A percentile compares a stretch with the other conserved stretches of the same genome.
These are phyloP conservation scores for Oryza officinalis DNA, from an alignment of 176 grass and related monocot species.

Conservation along the genomic window DNA sequence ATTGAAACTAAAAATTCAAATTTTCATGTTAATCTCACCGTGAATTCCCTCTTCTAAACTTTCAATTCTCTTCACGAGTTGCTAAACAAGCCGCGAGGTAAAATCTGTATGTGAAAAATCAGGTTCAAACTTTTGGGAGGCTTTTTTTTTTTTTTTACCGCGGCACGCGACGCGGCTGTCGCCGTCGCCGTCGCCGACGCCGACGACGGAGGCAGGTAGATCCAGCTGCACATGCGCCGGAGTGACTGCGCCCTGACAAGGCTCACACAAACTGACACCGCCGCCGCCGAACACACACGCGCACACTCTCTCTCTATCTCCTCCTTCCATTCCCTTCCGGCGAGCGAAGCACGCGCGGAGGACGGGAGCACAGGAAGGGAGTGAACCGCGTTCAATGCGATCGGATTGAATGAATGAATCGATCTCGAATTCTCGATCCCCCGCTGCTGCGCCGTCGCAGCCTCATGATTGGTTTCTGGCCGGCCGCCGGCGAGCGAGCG, in stretches of 20 bases:
- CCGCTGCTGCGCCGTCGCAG: not conserved
- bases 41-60: no score
- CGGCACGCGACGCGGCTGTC: not conserved
- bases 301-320: no score
- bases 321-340: not conserved
- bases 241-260: constrained; percentile 30
- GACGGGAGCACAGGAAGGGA: constrained; percentile 7
- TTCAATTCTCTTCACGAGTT: no score
- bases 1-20: no score
- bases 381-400: constrained; percentile 31
- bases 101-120: no score
- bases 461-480: constrained; percentile 25
- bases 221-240: constrained; percentile 10
- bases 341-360: not conserved
- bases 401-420: not conserved
- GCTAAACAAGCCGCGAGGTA: no score
- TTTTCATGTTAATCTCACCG: no score
- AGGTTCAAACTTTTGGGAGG: no score
- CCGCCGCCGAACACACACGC: not conserved
- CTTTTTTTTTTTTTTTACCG: not conserved
- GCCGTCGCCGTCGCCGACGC: not conserved
- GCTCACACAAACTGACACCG: not conserved
- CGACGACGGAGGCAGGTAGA: constrained; percentile 5
- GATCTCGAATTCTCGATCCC: no score
- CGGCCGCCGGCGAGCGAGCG: not conserved